phyloP scores from a whole-genome alignment of 331 rosid species.

The Prunus yedoensis region DNA sequence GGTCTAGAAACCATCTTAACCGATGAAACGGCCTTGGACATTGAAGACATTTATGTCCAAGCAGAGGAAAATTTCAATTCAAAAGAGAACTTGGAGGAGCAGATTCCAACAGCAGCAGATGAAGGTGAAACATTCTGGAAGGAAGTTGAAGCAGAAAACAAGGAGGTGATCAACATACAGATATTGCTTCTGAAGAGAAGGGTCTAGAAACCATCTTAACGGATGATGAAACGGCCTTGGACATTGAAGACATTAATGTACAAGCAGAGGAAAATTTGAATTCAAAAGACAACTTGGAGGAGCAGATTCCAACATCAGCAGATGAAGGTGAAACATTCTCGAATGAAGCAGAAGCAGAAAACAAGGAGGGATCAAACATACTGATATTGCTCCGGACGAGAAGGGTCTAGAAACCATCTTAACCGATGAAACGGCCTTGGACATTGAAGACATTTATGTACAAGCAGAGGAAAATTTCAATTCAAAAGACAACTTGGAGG shows the following conservation, averaged over 20 bases:
- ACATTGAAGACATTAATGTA: conserved; percentile 1
- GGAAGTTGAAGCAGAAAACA: conserved; percentile 6
- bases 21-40: background rate
- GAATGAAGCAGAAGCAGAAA: conserved; percentile 16
- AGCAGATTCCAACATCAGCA: background rate
- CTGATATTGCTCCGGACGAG: background rate
- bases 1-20: conserved; percentile 2
- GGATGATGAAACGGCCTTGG: background rate
- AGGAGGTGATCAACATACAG: background rate
- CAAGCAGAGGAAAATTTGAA: background rate
- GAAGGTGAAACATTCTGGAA: conserved; percentile 10
- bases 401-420: conserved; percentile 4
- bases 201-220: conserved; percentile 1
- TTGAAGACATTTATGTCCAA: background rate
- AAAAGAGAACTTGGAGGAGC: background rate
- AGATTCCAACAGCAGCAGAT: background rate
- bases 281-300: background rate
- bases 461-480: background rate
- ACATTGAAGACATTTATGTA: conserved; percentile 2
- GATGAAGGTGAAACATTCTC: conserved; percentile 6
- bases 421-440: conserved; percentile 4
- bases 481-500: background rate
- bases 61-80: background rate
- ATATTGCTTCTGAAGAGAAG: conserved; percentile 9
- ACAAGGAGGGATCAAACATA: background rate